A percentile compares a stretch with the other conserved stretches of the same genome.
These are phyloP conservation scores for Mortierella sp. DNA, from an alignment of 371 early-diverging fungal genomes.

Conservation along the genomic window DNA sequence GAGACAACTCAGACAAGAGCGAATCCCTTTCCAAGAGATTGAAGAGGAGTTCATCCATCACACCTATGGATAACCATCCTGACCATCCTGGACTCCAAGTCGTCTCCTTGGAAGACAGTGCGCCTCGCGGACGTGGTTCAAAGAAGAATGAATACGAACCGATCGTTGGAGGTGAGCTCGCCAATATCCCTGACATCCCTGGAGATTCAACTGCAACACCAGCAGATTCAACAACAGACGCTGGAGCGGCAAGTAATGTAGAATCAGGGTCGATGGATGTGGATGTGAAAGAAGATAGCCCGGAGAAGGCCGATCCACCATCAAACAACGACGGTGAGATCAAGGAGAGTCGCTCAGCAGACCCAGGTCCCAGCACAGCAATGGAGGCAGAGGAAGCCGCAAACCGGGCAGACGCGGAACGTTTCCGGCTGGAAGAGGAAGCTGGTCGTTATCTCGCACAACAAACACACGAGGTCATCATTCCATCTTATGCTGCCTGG, in stretches of 20 bases:
- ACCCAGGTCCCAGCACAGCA: conserved; percentile 49
- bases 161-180: conserved; percentile 69
- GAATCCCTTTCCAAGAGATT: conserved; percentile 44
- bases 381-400: conserved; percentile 36
- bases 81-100: conserved; percentile 52
- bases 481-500: conserved; percentile 95
- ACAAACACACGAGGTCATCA: conserved; percentile 80
- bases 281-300: conserved; percentile 26
- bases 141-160: conserved; percentile 77
- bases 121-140: conserved; percentile 57
- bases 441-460: conserved; percentile 75
- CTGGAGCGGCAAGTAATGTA: background rate
- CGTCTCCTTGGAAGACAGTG: conserved; percentile 50
- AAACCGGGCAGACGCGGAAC: conserved; percentile 39
- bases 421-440: conserved; percentile 67
- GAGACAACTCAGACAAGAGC: conserved; percentile 35
- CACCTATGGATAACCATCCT: conserved; percentile 44
- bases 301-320: conserved; percentile 5
- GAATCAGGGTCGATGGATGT: conserved; percentile 28
- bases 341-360: conserved; percentile 44
- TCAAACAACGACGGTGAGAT: conserved; percentile 54
- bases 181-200: conserved; percentile 67
- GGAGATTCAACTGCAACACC: conserved; percentile 22
- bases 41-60: conserved; percentile 47
- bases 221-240: background rate